These are phyloP conservation scores for Diplosphaera chodatii DNA, from an alignment of 139 green algal genomes.

Conservation along the genomic window DNA sequence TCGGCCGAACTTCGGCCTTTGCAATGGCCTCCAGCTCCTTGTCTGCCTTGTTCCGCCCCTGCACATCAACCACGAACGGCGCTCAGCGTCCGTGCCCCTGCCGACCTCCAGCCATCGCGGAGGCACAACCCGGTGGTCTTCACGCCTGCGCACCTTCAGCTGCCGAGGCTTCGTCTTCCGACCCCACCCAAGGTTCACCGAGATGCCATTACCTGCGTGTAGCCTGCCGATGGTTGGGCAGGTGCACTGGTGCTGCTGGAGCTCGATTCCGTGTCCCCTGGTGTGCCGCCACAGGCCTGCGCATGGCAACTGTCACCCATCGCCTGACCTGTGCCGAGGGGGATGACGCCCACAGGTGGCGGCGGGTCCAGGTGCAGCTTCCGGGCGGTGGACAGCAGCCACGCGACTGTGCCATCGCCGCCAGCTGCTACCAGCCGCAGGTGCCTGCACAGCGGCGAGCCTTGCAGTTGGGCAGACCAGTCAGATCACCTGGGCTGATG, in stretches of 20 bases:
- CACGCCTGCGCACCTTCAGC: background rate
- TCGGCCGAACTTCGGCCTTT: background rate
- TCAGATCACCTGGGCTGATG: too few species aligned
- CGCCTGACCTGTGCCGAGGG: slow-evolving; percentile 17
- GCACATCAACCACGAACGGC: too few species aligned
- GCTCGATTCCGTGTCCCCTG: too few species aligned
- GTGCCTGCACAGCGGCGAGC: too few species aligned
- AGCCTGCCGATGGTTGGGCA: too few species aligned
- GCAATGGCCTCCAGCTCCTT: background rate
- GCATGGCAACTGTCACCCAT: too few species aligned
- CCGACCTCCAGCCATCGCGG: too few species aligned
- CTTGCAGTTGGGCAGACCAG: too few species aligned
- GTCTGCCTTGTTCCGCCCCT: background rate
- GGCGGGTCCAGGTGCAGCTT: slow-evolving; percentile 3
- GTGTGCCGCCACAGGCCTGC: too few species aligned
- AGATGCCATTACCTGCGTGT: slow-evolving; percentile 14
- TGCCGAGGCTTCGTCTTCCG: background rate
- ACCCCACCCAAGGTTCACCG: slow-evolving; percentile 18
- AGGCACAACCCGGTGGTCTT: too few species aligned
- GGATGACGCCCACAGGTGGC: slow-evolving; percentile 15
- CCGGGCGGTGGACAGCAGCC: slow-evolving; percentile 9
- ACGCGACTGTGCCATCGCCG: slow-evolving; percentile 15
- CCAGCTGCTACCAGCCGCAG: slow-evolving; percentile 10
- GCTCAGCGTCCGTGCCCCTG: too few species aligned
- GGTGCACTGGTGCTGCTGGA: too few species aligned